These are phyloP conservation scores for Coemansia sp. DNA, from an alignment of 192 early-diverging fungal species.

Conservation along the genomic window DNA sequence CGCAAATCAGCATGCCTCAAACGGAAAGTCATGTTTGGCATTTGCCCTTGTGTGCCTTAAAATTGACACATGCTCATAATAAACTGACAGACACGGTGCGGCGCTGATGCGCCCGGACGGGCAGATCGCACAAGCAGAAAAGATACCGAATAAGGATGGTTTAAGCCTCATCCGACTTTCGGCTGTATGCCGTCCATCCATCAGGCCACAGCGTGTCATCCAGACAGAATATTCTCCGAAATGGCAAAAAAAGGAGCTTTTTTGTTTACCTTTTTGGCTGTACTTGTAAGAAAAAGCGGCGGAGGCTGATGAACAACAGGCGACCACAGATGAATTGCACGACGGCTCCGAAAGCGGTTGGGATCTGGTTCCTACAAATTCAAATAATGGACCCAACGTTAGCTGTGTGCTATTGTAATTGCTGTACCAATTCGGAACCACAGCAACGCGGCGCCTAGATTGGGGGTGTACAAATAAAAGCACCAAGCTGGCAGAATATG, in stretches of 20 bases:
- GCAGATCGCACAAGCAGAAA: not conserved
- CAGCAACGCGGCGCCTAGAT: not conserved
- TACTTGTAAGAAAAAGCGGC: not conserved
- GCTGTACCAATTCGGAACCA: not conserved
- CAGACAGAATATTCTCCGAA: conserved; percentile 5
- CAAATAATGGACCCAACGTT: conserved; percentile 8
- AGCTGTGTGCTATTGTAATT: not conserved
- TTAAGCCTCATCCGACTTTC: conserved; percentile 1
- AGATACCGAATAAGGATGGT: not conserved
- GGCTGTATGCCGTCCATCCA: conserved; percentile 11
- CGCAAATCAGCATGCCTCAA: not conserved
- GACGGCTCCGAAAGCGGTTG: not conserved
- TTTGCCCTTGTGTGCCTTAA: conserved; percentile 13
- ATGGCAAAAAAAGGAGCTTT: not conserved
- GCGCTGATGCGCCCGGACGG: conserved; percentile 6
- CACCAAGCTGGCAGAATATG: not conserved
- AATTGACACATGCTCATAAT: conserved; percentile 20
- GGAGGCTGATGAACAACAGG: not conserved
- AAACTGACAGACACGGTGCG: not conserved
- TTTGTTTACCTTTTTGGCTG: conserved; percentile 7
- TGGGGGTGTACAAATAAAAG: not conserved
- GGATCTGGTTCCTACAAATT: conserved; percentile 4
- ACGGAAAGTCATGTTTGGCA: not conserved
- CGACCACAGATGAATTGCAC: not conserved
- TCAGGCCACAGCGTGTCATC: not conserved